phyloP scores from a whole-genome alignment of 495 filamentous ascomycete genomes.

The Xylaria acuta region DNA sequence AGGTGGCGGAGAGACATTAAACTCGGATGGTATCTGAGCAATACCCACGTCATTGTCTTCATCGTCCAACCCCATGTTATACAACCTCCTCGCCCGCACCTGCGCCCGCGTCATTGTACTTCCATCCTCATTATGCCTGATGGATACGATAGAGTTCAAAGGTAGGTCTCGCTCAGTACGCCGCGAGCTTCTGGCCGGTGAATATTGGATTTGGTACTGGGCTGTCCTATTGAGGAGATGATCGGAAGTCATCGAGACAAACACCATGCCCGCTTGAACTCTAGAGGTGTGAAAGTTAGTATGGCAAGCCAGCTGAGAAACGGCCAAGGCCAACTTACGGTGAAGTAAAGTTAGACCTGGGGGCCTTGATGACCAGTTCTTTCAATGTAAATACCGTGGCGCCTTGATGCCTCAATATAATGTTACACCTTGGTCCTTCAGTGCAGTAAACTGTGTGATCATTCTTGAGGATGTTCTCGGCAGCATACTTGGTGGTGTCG shows the following conservation, averaged over 20 bases:
- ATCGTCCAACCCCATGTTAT: constrained; percentile 55
- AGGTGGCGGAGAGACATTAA: constrained; percentile 46
- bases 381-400: constrained; percentile 79
- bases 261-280: constrained; percentile 92
- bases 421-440: constrained; percentile 79
- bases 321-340: constrained; percentile 66
- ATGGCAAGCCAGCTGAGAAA: background rate
- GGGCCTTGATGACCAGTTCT: constrained; percentile 87
- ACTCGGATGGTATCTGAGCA: constrained; percentile 61
- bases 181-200: constrained; percentile 38
- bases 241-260: constrained; percentile 82
- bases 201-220: constrained; percentile 76
- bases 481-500: constrained; percentile 64
- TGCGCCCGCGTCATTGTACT: constrained; percentile 48
- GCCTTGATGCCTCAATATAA: constrained; percentile 80
- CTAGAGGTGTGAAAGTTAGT: constrained; percentile 49
- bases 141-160: constrained; percentile 47
- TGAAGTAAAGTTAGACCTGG: constrained; percentile 77
- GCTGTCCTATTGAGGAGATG: constrained; percentile 77
- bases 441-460: constrained; percentile 90
- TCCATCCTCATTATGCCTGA: constrained; percentile 55
- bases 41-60: constrained; percentile 59
- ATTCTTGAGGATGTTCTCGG: constrained; percentile 82
- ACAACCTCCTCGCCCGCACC: constrained; percentile 47
- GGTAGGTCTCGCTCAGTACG: constrained; percentile 39